A percentile compares a stretch with the other conserved stretches of the same genome.
Conservation (phyloP, 2,329 filamentous ascomycete genomes). For the Diaporthe australafricana region DNA sequence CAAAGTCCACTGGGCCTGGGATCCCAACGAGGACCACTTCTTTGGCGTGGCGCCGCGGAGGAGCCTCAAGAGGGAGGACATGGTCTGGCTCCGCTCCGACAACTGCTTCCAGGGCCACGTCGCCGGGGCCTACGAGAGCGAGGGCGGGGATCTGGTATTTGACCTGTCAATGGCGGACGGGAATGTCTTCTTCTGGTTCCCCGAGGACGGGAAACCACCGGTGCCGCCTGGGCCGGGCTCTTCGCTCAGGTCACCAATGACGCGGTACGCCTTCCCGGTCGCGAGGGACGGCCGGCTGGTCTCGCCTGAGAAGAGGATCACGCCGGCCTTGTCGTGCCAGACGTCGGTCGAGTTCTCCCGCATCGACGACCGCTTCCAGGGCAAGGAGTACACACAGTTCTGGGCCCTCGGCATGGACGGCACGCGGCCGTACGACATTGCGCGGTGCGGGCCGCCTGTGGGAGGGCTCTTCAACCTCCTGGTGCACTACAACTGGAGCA, state of each 20-base stretch:
- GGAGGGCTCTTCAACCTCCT: conserved; percentile 52
- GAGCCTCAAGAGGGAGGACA: conserved; percentile 45
- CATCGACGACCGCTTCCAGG: conserved; percentile 46
- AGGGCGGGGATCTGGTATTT: conserved; percentile 45
- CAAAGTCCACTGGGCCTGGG: conserved; percentile 55
- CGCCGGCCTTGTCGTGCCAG: conserved; percentile 40
- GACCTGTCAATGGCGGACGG: conserved; percentile 50
- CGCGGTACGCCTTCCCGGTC: conserved; percentile 42
- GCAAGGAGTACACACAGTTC: conserved; percentile 39
- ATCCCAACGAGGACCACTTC: conserved; percentile 43
- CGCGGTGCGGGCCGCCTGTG: conserved; percentile 38
- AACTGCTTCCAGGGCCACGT: conserved; percentile 52
- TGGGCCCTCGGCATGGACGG: conserved; percentile 47
- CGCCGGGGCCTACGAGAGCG: conserved; percentile 51
- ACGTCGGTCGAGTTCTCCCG: conserved; percentile 44
- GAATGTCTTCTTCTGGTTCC: conserved; percentile 57
- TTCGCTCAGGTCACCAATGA: conserved; percentile 43
- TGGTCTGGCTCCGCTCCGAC: conserved; percentile 53
- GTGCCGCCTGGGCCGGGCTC: conserved; percentile 43
- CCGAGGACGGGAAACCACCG: conserved; percentile 51
- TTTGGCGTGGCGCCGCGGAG: conserved; percentile 40
- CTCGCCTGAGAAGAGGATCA: conserved; percentile 41
- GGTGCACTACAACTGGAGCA: conserved; percentile 45
- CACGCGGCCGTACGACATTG: conserved; percentile 46
- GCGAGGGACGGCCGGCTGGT: conserved; percentile 25